Evolutionary conservation across 306 rosid genomes (phyloP).

Genomic region (Malus sylvestris): DNA sequence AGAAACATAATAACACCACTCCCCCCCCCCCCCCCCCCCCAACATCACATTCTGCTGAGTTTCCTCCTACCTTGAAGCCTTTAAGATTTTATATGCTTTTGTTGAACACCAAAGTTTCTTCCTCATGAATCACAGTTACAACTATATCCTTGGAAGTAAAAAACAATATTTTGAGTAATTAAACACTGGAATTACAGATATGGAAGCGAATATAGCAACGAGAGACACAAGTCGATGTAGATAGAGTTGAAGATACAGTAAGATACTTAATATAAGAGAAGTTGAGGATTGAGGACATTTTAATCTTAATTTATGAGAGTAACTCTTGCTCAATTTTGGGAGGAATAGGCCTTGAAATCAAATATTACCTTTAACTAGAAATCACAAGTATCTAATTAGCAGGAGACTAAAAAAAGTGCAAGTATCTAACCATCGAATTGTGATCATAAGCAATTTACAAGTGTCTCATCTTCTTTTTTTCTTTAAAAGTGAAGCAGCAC

Average conservation of each 20-base stretch:
- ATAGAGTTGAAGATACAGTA: slow-evolving; percentile 17
- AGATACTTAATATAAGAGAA: slow-evolving; percentile 3
- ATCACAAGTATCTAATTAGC: background rate
- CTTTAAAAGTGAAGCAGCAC: slow-evolving; percentile 61
- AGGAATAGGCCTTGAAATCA: too few species aligned
- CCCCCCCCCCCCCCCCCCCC: background rate
- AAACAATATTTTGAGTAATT: background rate
- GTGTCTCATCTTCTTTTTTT: slow-evolving; percentile 41
- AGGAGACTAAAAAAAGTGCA: background rate
- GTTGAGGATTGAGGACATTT: background rate
- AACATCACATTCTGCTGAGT: background rate
- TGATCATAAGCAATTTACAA: background rate
- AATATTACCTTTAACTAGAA: too few species aligned
- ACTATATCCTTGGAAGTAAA: background rate
- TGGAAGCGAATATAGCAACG: slow-evolving; percentile 1
- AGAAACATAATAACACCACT: background rate
- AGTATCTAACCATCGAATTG: background rate
- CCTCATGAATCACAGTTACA: background rate
- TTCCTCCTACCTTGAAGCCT: background rate
- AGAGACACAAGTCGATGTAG: slow-evolving; percentile 14
- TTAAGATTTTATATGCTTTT: background rate
- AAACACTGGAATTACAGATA: background rate
- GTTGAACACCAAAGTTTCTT: background rate
- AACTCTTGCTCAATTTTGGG: too few species aligned
- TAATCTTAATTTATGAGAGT: too few species aligned